These are phyloP conservation scores for Steccherinum ochraceum DNA, from an alignment of 768 basidiomycete genomes.

Conservation along the genomic window DNA sequence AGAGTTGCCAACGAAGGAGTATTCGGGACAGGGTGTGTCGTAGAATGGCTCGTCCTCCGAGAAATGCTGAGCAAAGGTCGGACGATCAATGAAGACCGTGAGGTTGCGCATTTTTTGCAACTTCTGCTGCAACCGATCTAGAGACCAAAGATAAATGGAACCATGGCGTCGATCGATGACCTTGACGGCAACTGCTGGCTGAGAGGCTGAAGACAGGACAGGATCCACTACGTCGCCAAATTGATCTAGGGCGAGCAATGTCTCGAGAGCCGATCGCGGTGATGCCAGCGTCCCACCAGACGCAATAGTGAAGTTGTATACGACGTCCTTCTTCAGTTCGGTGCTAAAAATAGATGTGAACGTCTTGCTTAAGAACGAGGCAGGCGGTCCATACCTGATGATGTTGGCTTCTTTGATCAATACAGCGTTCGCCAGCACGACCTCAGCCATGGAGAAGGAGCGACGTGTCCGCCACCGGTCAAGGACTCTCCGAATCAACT, in stretches of 20 bases:
- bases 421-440: constrained; percentile 77
- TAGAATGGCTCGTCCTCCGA: constrained; percentile 91
- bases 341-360: constrained; percentile 42
- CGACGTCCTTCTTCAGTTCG: constrained; percentile 80
- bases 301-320: constrained; percentile 91
- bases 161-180: constrained; percentile 84
- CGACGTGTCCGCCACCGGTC: constrained; percentile 82
- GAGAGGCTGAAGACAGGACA: constrained; percentile 60
- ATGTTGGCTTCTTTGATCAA: constrained; percentile 92
- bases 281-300: constrained; percentile 73
- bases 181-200: constrained; percentile 85
- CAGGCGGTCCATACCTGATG: constrained; percentile 71
- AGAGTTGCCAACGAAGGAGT: constrained; percentile 90
- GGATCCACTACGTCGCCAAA: constrained; percentile 93
- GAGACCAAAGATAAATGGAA: constrained; percentile 88
- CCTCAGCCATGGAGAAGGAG: constrained; percentile 90
- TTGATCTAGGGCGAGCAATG: constrained; percentile 80
- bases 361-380: neutral
- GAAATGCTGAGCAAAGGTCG: constrained; percentile 92
- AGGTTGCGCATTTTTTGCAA: constrained; percentile 91
- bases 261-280: constrained; percentile 79
- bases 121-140: constrained; percentile 83
- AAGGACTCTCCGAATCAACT: constrained; percentile 76
- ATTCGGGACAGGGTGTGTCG: constrained; percentile 79
- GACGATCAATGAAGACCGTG: constrained; percentile 84